Evolutionary conservation across 129 eudicot species (phyloP), one percentile per base, ranked within the genome.

Genomic region (Escallonia rubra): DNA sequence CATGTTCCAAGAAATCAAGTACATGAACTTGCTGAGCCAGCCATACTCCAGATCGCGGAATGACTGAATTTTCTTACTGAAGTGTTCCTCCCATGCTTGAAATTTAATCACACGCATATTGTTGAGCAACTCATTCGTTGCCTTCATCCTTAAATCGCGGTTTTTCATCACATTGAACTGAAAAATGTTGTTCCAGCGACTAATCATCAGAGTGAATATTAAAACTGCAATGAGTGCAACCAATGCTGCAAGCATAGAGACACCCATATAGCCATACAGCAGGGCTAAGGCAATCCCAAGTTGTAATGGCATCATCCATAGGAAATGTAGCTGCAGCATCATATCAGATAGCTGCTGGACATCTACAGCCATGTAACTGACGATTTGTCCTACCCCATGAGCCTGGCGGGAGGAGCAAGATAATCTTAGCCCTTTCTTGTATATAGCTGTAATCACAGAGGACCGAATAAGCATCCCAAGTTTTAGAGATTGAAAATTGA

Each of bases 371-470:
- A 80, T 80, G 23, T 80, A 76, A 64, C 76, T 76, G 64, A 80
- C 81, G 41, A 80, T 80, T 39, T 76, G 85, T 49, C 85, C 85
- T 3, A 76, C 78, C 41, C 85, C 85, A 72, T 80, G 85, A 67
- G 77, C 68, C 43, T 80, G 85, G 44, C 85, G 70, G 38, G 85
- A 67, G 8, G 85, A 80, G 57, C 75, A 67, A 5, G 85, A 64
- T 16, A 80, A 57, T 15, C 65, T 76, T 2, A 80, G 71, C 15
- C 85, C 81, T 72, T 80, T 80, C 72, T 72, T 67, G 63, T 76
- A 80, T 10, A 80, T 63, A 14, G 76, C 54, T 10, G 81, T 51
- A 10, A 80, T 71, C 12, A 80, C 55, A 13, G 81, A 56, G n/a
- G 75, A 71, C 42, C 81, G 69, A n/a, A 76, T 76, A 12, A 72